These are phyloP conservation scores for Xylaria scruposa DNA, from an alignment of 495 filamentous ascomycete species.

Conservation along the genomic window DNA sequence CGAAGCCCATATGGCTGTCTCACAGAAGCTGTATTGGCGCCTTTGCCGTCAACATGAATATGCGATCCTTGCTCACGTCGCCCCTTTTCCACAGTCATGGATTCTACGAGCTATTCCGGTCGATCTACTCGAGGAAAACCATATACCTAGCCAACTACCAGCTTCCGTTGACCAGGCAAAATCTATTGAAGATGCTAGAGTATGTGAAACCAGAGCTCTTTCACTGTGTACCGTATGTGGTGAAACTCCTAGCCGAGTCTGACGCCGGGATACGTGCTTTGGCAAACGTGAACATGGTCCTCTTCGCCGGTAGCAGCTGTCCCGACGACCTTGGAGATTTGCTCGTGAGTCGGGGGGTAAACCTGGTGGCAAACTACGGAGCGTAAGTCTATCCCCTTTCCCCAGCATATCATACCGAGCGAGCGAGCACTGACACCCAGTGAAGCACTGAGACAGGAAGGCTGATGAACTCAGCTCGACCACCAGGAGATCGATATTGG, in stretches of 20 bases:
- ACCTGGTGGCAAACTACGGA: conserved; percentile 60
- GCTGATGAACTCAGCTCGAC: conserved; percentile 62
- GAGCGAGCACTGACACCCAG: not conserved
- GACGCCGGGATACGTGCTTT: conserved; percentile 48
- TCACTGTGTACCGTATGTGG: conserved; percentile 54
- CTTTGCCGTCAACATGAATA: conserved; percentile 32
- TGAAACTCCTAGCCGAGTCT: conserved; percentile 56
- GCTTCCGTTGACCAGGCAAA: conserved; percentile 50
- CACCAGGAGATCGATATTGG: conserved; percentile 50
- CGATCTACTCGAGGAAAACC: conserved; percentile 11
- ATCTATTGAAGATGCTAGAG: conserved; percentile 49
- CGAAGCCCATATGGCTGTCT: conserved; percentile 55
- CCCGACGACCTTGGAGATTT: conserved; percentile 58
- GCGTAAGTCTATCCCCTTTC: conserved; percentile 21
- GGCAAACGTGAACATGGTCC: conserved; percentile 50
- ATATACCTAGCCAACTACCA: conserved; percentile 22
- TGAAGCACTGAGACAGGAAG: conserved; percentile 61
- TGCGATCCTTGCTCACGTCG: conserved; percentile 37
- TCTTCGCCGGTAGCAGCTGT: conserved; percentile 56
- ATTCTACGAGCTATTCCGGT: conserved; percentile 54
- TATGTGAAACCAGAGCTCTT: conserved; percentile 49
- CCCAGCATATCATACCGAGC: not conserved
- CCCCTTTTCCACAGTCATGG: conserved; percentile 52
- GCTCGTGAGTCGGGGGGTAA: conserved; percentile 60
- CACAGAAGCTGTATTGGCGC: conserved; percentile 40